Evolutionary conservation across 2,329 filamentous ascomycete species (phyloP), one percentile per base, ranked within the genome.

Genomic region (Blastomyces parvus): DNA sequence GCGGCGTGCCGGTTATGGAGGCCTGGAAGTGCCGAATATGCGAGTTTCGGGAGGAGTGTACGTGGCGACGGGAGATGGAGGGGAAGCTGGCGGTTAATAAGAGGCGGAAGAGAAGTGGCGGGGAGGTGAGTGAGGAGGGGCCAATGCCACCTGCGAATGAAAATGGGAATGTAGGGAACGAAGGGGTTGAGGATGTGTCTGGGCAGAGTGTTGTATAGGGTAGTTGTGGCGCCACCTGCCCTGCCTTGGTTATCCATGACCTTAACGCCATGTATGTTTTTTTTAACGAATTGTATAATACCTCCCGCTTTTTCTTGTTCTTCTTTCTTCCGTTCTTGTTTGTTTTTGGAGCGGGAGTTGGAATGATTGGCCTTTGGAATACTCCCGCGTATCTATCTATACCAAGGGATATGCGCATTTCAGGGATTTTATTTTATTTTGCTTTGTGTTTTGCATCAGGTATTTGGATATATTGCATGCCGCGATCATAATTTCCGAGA

Each of bases 21-120:
- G 89, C 90, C 0, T 96, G 88, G 78, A 97, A 97, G 74, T 97
- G 93, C 73, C 79, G 85, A 25, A 85, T 82, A 30, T 97, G 93
- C 71, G 91, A 96, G 67, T 97, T 97, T 74, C 84, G 82, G 0
- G 86, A 90, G 2, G 81, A 79, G 1, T 97, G 93, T 73, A 82
- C 83, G 14, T 97, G 93, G 93, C 81, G 92, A 46, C 80, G 83
- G 68, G 80, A 81, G 13, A 87, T 89, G 74, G 85, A 92, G 62
- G 81, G 85, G 65, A 85, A 88, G 65, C 70, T 70, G 67, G 74
- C 74, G 62, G 72, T 68, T 65, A 74, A 73, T 64, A 74, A 71
- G 64, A 68, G 68, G 53, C 67, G 70, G 59, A 68, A 63, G 66
- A 71, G 65, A 64, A 62, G 42, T 59, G 60, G 36, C 33, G 55